Percentiles rank a stretch among this genome's conserved stretches.
These are phyloP conservation scores for Coemansia sp. DNA, from an alignment of 192 early-diverging fungal species.

Conservation along the genomic window DNA sequence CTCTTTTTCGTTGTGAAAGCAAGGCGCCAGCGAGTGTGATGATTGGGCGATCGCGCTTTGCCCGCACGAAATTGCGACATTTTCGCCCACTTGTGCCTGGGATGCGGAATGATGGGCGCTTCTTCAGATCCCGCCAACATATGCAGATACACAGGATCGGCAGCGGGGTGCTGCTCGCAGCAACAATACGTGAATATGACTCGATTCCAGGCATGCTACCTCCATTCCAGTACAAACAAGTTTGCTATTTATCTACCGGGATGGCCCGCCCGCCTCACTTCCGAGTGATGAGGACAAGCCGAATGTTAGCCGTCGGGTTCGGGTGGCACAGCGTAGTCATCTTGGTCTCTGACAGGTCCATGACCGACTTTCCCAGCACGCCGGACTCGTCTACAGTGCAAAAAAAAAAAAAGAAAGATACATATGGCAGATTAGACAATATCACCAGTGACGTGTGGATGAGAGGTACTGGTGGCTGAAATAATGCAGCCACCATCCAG, in stretches of 20 bases:
- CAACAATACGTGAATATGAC: not conserved
- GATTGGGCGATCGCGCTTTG: slow-evolving; percentile 1
- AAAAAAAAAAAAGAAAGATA: not conserved
- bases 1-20: not conserved
- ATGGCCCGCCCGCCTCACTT: slow-evolving; percentile 16
- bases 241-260: not conserved
- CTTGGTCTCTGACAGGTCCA: slow-evolving; percentile 31
- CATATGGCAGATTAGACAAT: not conserved
- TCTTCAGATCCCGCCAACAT: not conserved
- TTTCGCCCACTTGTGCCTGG: not conserved
- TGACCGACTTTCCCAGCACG: slow-evolving; percentile 44
- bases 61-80: slow-evolving; percentile 6
- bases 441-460: not conserved
- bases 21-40: not conserved
- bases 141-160: not conserved
- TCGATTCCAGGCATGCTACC: not conserved
- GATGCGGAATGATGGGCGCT: not conserved
- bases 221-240: not conserved
- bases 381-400: slow-evolving; percentile 32
- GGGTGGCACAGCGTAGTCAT: slow-evolving; percentile 40
- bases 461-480: not conserved
- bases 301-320: slow-evolving; percentile 34
- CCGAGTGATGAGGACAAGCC: slow-evolving; percentile 42
- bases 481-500: not conserved
- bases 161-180: not conserved